phyloP scores from a whole-genome alignment of 2,329 filamentous ascomycete species.

The Epichloe aotearoae region DNA sequence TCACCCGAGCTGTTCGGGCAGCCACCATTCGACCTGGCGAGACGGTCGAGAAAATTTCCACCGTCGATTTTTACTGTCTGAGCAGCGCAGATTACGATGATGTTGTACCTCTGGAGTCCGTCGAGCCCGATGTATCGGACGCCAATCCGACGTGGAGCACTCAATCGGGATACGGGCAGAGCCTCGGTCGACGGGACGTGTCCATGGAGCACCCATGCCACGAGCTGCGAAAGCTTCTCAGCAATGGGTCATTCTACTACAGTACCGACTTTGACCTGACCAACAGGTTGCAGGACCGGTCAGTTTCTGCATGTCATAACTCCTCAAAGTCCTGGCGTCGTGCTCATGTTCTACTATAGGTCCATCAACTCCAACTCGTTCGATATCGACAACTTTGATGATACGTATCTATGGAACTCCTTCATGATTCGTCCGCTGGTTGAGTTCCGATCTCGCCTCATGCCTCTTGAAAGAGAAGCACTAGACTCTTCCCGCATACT shows the following conservation, averaged over 20 bases:
- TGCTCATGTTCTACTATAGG: slow-evolving; percentile 26
- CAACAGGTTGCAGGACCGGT: slow-evolving; percentile 82
- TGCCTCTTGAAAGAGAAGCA: slow-evolving; percentile 58
- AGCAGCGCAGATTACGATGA: slow-evolving; percentile 80
- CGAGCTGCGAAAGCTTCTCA: slow-evolving; percentile 80
- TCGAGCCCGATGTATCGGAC: slow-evolving; percentile 36
- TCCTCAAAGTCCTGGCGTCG: background rate
- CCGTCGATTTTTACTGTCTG: slow-evolving; percentile 86
- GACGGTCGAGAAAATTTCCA: slow-evolving; percentile 74
- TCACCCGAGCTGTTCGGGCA: slow-evolving; percentile 65
- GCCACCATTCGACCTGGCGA: slow-evolving; percentile 78
- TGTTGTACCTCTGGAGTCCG: slow-evolving; percentile 43
- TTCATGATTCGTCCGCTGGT: slow-evolving; percentile 95
- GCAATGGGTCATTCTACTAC: slow-evolving; percentile 94
- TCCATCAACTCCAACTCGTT: slow-evolving; percentile 65
- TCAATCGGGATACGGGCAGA: slow-evolving; percentile 22
- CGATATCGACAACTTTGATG: slow-evolving; percentile 84
- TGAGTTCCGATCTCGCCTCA: slow-evolving; percentile 71
- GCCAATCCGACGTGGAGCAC: slow-evolving; percentile 34
- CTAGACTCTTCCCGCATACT: slow-evolving; percentile 81
- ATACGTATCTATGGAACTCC: slow-evolving; percentile 92
- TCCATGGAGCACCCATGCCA: slow-evolving; percentile 77
- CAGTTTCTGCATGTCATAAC: slow-evolving; percentile 3
- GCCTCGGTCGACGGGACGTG: slow-evolving; percentile 52
- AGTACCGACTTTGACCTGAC: slow-evolving; percentile 97